phyloP scores from a whole-genome alignment of 306 rosid genomes.

The Leucaena leucocephala region DNA sequence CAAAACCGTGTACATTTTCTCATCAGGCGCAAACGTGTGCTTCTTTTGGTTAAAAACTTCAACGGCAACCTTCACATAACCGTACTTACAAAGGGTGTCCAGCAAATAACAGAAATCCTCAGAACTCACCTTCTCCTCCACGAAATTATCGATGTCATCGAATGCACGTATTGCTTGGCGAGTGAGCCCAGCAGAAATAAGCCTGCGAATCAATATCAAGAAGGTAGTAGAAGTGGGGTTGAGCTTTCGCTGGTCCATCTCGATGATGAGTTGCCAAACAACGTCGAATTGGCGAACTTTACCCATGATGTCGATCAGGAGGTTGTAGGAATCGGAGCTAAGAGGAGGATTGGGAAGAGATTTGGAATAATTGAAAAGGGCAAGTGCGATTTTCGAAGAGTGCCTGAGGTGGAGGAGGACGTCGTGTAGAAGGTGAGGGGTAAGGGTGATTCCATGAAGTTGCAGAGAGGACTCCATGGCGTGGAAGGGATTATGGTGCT shows the following conservation, averaged over 20 bases:
- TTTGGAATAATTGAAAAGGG: constrained; percentile 71
- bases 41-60: constrained; percentile 64
- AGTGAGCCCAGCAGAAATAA: constrained; percentile 72
- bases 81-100: constrained; percentile 85
- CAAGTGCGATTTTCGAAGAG: constrained; percentile 76
- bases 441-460: constrained; percentile 72
- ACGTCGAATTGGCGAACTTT: constrained; percentile 84
- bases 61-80: constrained; percentile 63
- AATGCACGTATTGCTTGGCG: constrained; percentile 83
- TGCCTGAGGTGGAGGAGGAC: constrained; percentile 73
- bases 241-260: constrained; percentile 59
- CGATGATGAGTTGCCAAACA: constrained; percentile 75
- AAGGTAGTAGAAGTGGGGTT: constrained; percentile 54
- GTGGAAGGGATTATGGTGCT: constrained; percentile 92
- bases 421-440: constrained; percentile 60
- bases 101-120: constrained; percentile 61
- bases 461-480: constrained; percentile 72
- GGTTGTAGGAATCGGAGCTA: constrained; percentile 54
- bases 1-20: constrained; percentile 72
- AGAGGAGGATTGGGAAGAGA: constrained; percentile 64
- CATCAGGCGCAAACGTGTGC: constrained; percentile 46
- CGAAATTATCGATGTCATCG: constrained; percentile 59
- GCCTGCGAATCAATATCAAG: constrained; percentile 66
- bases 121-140: constrained; percentile 23
- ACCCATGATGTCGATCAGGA: constrained; percentile 66